Evolutionary conservation across 352 stramenopile genomes (phyloP), one percentile per base, ranked within the genome.

Genomic region (Globisporangium megalacanthum): DNA sequence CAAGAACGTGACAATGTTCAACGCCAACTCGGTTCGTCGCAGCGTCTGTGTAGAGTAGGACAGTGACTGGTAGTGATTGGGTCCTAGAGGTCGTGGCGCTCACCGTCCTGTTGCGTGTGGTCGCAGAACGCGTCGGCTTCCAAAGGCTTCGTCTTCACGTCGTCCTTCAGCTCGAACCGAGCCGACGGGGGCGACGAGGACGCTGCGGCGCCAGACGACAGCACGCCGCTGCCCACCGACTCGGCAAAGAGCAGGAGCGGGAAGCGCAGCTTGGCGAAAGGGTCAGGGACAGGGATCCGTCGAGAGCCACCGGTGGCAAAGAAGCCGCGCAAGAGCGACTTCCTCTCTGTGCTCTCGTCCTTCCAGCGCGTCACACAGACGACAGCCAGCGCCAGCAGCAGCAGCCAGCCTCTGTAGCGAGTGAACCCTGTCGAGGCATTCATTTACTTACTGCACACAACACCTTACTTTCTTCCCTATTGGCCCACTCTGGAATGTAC

Each of bases 101-200:
- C 37, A 33, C 47, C 15, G 48, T 1, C 25, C 44, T 17, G 6
- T 66, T 63, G 54, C 36, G 45, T 56, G 46, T 20, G 8, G 20
- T 9, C 33, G 17, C 49, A 68, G 61, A 56, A 54, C 14, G 45
- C 62, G 7, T 33, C 74, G 8, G 72, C 72, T 0, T 25, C 56
- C 51, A 93, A 93, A 51, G 79, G 78, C 6, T 93, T 93, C 58
- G 79, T 93, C 6, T 93, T 93, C 61, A 90, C 81, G 2, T 81
- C 80, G 0, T 84, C 80, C 0, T 83, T 85, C 31, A 79, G 67
- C 49, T 73, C 71, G 0, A 72, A 87, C 49, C 72, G 72, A 20
- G 49, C 54, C 13, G 58, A 80, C 11, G 63, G 76, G 20, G 52
- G 39, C n/a, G 66, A 83, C 15, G 75, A 82, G 37, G 73, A 71